A percentile compares a stretch with the other conserved stretches of the same genome.
Conservation (phyloP, 495 filamentous ascomycete species). For the Aspergillus leporis region DNA sequence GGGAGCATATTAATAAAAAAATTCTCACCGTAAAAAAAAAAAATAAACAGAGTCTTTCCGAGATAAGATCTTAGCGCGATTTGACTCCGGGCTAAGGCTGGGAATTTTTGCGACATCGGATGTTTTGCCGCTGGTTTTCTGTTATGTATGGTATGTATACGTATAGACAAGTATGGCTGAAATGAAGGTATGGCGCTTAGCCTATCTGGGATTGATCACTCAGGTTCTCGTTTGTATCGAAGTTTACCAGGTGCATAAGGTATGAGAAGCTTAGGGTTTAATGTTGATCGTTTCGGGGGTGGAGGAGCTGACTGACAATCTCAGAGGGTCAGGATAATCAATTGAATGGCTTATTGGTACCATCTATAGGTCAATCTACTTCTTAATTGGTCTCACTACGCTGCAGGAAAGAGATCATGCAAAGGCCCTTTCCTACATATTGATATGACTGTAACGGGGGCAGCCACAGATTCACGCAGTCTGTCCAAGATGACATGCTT, state of each 20-base stretch:
- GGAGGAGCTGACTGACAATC: no score
- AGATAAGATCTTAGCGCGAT: neutral
- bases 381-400: no score
- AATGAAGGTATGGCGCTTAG: neutral
- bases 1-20: slow-evolving; percentile 5
- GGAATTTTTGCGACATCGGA: slow-evolving; percentile 27
- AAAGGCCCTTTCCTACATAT: no score
- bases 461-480: no score
- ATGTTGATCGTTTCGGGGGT: neutral
- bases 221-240: neutral
- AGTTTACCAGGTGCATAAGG: neutral
- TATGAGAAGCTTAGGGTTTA: neutral
- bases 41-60: neutral
- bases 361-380: no score
- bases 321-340: no score
- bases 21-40: neutral
- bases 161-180: neutral
- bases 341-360: no score
- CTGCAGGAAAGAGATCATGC: no score
- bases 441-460: no score
- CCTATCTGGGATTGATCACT: neutral
- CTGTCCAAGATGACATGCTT: no score
- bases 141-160: slow-evolving; percentile 7
- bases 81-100: neutral
- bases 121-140: slow-evolving; percentile 5